Evolutionary conservation across 164 flowering plant genomes (phyloP), one percentile per base, ranked within the genome.

Genomic region (Vitis amurensis): DNA sequence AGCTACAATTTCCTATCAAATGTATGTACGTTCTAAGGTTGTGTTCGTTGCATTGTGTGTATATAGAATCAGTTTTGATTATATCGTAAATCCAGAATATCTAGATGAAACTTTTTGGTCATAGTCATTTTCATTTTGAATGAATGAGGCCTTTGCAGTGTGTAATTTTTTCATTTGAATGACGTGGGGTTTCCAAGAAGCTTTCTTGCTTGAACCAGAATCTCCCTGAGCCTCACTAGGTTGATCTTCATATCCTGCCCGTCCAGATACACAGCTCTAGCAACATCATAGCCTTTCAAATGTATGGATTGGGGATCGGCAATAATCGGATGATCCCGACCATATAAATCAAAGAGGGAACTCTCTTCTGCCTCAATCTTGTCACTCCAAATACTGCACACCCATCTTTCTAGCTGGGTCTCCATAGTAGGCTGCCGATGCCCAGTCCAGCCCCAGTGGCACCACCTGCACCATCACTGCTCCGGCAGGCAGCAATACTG

Each of bases 381-480:
- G 72, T 87, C n/a, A 85, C 56, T 79, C 81, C 69, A 85, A 51
- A 48, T 87, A 85, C 2, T 69, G 61, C 51, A 87, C 4, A 1
- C 77, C 84, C 81, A 85, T 83, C 4, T 53, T 71, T 0, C 14
- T 50, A 0, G 74, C 68, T 15, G 85, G 83, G 2, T 16, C 56
- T 0, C 83, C 84, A 64, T 4, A 83, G 60, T 77, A 84, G 7
- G 44, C 9, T 9, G 60, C 51, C 3, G 83, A 73, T 4, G 80
- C 74, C 90, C 90, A 84, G 0, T 80, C 77, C 11, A 77, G 66
- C 17, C 83, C 88, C 11, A 81, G 59, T 9, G 82, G 80, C 44
- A 80, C 83, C 65, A 87, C 81, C 65, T 87, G 88, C 61, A 84
- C 78, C 75, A 80, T 9, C 55, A 87, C 87, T 13, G 90, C 84